These are phyloP conservation scores for Fusarium robinianum DNA, from an alignment of 2,329 filamentous ascomycete genomes.

Conservation along the genomic window DNA sequence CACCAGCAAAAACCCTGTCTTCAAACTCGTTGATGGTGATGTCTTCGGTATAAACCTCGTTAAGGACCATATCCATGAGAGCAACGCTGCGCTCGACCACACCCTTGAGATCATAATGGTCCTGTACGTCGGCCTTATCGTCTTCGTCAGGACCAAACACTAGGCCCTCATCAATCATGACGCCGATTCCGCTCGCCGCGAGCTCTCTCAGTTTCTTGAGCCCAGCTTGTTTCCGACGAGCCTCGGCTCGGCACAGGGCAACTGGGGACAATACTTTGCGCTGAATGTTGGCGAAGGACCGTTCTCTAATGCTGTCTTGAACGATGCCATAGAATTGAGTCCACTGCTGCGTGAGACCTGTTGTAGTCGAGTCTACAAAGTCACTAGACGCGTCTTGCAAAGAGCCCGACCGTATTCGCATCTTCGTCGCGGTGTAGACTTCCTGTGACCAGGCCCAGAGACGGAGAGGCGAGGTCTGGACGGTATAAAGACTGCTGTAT, in stretches of 20 bases:
- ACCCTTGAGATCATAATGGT: slow-evolving; percentile 64
- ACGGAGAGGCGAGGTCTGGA: slow-evolving; percentile 81
- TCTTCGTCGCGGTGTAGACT: slow-evolving; percentile 66
- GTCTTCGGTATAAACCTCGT: slow-evolving; percentile 68
- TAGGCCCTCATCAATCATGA: slow-evolving; percentile 85
- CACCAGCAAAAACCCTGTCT: slow-evolving; percentile 65
- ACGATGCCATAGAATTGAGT: slow-evolving; percentile 80
- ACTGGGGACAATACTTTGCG: slow-evolving; percentile 77
- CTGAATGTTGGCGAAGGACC: slow-evolving; percentile 72
- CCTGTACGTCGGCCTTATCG: slow-evolving; percentile 58
- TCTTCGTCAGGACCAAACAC: slow-evolving; percentile 67
- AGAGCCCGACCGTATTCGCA: slow-evolving; percentile 47
- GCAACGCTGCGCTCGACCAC: slow-evolving; percentile 79
- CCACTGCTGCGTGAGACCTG: slow-evolving; percentile 58
- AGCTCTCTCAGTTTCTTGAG: slow-evolving; percentile 76
- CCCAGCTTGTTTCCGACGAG: slow-evolving; percentile 71
- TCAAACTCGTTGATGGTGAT: slow-evolving; percentile 66
- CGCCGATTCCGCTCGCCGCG: slow-evolving; percentile 83
- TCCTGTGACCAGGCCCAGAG: slow-evolving; percentile 74
- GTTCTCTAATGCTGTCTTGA: slow-evolving; percentile 72
- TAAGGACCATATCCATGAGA: slow-evolving; percentile 83
- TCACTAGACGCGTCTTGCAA: slow-evolving; percentile 38
- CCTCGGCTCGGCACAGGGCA: slow-evolving; percentile 74
- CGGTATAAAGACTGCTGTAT: slow-evolving; percentile 79
- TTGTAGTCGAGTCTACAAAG: slow-evolving; percentile 43